Base-by-base conservation (phyloP, 179 eudicot genomes). In the Heliamphora pulchella region DNA sequence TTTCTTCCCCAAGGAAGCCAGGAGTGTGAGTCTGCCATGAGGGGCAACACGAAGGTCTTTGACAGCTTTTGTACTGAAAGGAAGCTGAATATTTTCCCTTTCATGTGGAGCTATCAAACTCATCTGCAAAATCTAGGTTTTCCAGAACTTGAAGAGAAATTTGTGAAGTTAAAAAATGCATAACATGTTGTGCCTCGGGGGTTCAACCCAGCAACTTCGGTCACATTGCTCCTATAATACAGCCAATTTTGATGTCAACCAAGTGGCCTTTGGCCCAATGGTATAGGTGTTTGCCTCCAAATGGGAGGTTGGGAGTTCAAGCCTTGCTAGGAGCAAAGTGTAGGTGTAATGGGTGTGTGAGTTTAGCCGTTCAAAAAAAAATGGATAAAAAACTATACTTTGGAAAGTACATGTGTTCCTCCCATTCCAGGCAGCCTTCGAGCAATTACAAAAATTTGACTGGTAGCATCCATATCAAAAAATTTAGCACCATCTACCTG, bases 1-100 rank as follows among this genome's bases (percentile, higher is more conserved):
- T 81, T 92, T 96, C 86, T 88, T 96, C 81, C 97, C 93, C 75
- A 88, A 75, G 22, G 92, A 90, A 70, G 98, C 94, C 80, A 92
- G 61, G 7, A 96, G 92, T 63, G 86, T 92, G 74, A 91, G 90
- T 79, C 88, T 83, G 71, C 86, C 85, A 84, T 82, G 84, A 55
- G 96, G 91, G 64, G 93, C 87, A 82, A 92, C 77, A 81, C 77
- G 88, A 22, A 95, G 80, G 80, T 90, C 98, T 82, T 84, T 93
- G 48, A 95, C 87, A 63, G 89, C 89, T 85, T 89, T 94, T 80
- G 89, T 78, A 79, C 83, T 84, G 43, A 71, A 79, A 77, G 98
- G 96, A 82, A 95, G 92, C 67, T 46, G 80, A 73, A 90, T 84
- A 72, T 89, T 82, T 83, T 92, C 96, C 79, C 84, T 89, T 76